phyloP scores from a whole-genome alignment of 805 yeast species.

The Geotrichum ghanense region DNA sequence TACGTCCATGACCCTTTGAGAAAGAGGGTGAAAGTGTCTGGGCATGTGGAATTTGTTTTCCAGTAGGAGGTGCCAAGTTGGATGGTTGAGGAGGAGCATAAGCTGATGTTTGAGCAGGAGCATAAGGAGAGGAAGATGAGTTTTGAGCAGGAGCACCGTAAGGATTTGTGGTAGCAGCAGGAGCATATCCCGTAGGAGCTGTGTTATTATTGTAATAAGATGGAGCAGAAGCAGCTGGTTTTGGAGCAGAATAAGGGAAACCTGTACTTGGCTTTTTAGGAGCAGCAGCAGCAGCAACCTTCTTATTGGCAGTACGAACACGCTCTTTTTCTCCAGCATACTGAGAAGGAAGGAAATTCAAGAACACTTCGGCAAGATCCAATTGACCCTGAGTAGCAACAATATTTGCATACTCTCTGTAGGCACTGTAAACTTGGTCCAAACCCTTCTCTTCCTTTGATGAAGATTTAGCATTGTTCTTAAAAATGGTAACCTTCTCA shows the following conservation, averaged over 20 bases:
- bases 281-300: slow-evolving; percentile 14
- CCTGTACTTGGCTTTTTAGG: slow-evolving; percentile 4
- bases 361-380: slow-evolving; percentile 63
- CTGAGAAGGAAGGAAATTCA: slow-evolving; percentile 60
- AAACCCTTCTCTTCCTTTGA: slow-evolving; percentile 29
- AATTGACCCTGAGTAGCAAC: slow-evolving; percentile 76
- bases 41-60: slow-evolving; percentile 4
- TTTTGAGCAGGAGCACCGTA: slow-evolving; percentile 8
- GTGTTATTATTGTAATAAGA: neutral
- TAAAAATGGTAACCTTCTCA: slow-evolving; percentile 71
- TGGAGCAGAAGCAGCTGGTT: slow-evolving; percentile 6
- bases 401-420: slow-evolving; percentile 71
- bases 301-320: slow-evolving; percentile 52
- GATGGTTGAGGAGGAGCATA: slow-evolving; percentile 1
- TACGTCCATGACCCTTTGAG: slow-evolving; percentile 5
- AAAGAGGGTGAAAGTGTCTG: slow-evolving; percentile 3
- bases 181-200: slow-evolving; percentile 4
- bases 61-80: slow-evolving; percentile 5
- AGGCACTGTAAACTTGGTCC: slow-evolving; percentile 43
- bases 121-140: slow-evolving; percentile 11
- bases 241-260: slow-evolving; percentile 12
- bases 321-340: slow-evolving; percentile 77
- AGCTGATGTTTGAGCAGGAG: slow-evolving; percentile 10
- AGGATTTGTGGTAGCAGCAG: slow-evolving; percentile 9
- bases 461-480: slow-evolving; percentile 31